Base-by-base conservation (phyloP, 257 asterid species). In the Salvia hispanica region DNA sequence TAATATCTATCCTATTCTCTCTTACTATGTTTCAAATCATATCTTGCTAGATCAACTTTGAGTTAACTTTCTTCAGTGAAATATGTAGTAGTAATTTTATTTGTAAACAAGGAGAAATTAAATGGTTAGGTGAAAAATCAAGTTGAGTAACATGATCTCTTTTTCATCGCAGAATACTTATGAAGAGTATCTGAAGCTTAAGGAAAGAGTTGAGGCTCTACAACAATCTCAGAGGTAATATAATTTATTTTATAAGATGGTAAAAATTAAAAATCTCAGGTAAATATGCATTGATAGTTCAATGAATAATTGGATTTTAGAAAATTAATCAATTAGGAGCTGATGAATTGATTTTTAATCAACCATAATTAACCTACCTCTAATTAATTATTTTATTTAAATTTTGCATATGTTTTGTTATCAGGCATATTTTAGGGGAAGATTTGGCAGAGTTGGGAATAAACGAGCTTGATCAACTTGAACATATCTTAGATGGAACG, bases 201-300 rank as follows among this genome's bases (percentile, higher is more conserved):
- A 88, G 79, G 81, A 74, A 71, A 79, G 72, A 59, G 88, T 79
- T 73, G 95, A 85, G 76, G 74, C 28, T 25, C 81, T 83, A 31
- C 88, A 85, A 69, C 85, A 82, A 54, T 82, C 88, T 68, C 95
- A 88, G 69, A 88, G 95, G 95, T 88, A 76, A 61, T 52, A 18
- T 47, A 76, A 61, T 52, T 14, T 47, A 64, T 13, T 72, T 18
- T 60, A 44, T 13, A 9, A 50, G 13, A 36, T 21, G 14, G 37
- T 12, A 64, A 4, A 42, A 25, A n/a, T 64, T 43, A n/a, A n/a
- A n/a, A n/a, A n/a, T n/a, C n/a, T n/a, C n/a, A n/a, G n/a, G n/a
- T n/a, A n/a, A n/a, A n/a, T n/a, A 34, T 6, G 6, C 4, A 5
- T 34, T 18, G 39, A 34, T 34, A 34, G 4, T 34, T 34, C 39